phyloP scores from a whole-genome alignment of 495 filamentous ascomycete species.

The Trichocladium antarcticum region DNA sequence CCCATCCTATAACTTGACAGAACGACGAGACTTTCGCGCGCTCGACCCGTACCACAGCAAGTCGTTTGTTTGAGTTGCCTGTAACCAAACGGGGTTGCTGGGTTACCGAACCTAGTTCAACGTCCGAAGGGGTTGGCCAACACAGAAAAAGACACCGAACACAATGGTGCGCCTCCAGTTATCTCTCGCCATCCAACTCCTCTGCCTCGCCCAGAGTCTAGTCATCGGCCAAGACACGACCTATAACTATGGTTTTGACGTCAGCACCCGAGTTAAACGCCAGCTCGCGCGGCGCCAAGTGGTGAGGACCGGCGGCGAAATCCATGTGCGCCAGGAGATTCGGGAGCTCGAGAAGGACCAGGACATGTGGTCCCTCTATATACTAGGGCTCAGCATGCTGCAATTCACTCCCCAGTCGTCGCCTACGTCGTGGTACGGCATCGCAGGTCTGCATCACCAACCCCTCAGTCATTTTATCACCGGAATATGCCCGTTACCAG shows the following conservation, averaged over 20 bases:
- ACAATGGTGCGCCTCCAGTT: slow-evolving; percentile 8
- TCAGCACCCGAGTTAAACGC: slow-evolving; percentile 17
- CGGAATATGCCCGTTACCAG: no score
- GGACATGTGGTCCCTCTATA: slow-evolving; percentile 49
- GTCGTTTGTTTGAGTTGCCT: neutral
- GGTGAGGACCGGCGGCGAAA: slow-evolving; percentile 15
- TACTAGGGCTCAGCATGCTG: slow-evolving; percentile 44
- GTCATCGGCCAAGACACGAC: slow-evolving; percentile 12
- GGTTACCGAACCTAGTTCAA: slow-evolving; percentile 1
- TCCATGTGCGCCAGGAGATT: slow-evolving; percentile 37
- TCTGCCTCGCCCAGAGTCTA: neutral
- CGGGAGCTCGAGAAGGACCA: slow-evolving; percentile 44
- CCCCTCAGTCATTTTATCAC: neutral
- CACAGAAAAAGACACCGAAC: neutral
- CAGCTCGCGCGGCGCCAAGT: slow-evolving; percentile 7
- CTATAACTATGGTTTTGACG: slow-evolving; percentile 37
- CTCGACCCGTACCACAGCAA: neutral
- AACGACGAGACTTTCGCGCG: neutral
- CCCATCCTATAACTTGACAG: no score
- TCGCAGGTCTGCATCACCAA: slow-evolving; percentile 27
- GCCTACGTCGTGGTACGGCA: slow-evolving; percentile 49
- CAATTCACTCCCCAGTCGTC: slow-evolving; percentile 43
- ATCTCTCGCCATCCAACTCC: slow-evolving; percentile 1
- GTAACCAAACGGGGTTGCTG: neutral
- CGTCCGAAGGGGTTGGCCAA: neutral